Evolutionary conservation across 495 filamentous ascomycete genomes (phyloP).

Genomic region (Podospora conica): DNA sequence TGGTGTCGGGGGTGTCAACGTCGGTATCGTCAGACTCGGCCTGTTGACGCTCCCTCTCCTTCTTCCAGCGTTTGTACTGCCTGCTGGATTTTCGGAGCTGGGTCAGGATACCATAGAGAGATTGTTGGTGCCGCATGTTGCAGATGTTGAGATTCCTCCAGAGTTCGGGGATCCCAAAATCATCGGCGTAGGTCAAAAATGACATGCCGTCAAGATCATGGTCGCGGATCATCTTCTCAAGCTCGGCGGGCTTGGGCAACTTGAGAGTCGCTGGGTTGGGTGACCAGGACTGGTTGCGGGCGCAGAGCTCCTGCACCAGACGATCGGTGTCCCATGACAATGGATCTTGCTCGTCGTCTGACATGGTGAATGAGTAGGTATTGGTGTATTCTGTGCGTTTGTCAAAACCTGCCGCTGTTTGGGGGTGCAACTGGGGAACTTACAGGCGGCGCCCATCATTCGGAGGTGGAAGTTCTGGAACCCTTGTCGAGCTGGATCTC

Average conservation of each 20-base stretch:
- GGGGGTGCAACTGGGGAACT: background rate
- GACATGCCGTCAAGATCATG: constrained; percentile 56
- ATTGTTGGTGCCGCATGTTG: constrained; percentile 30
- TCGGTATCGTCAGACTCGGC: background rate
- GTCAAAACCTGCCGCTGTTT: background rate
- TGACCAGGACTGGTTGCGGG: constrained; percentile 40
- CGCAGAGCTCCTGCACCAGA: constrained; percentile 59
- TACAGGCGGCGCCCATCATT: background rate
- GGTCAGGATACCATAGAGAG: background rate
- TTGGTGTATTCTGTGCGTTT: background rate
- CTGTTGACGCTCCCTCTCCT: constrained; percentile 12
- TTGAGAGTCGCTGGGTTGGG: constrained; percentile 19
- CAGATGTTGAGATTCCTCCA: constrained; percentile 29
- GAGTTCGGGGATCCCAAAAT: constrained; percentile 17
- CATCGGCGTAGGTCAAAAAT: constrained; percentile 44
- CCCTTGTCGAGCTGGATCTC: background rate
- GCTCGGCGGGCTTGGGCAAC: constrained; percentile 43
- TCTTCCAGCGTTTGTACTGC: constrained; percentile 28
- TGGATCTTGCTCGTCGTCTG: constrained; percentile 46
- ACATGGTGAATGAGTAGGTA: constrained; percentile 14
- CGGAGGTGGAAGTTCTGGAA: background rate
- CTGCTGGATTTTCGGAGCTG: constrained; percentile 25
- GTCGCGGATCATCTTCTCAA: constrained; percentile 52
- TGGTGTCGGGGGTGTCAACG: background rate
- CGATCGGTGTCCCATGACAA: constrained; percentile 62